Evolutionary conservation across 2,329 filamentous ascomycete genomes (phyloP).

Genomic region (Leptodontidium sp.): DNA sequence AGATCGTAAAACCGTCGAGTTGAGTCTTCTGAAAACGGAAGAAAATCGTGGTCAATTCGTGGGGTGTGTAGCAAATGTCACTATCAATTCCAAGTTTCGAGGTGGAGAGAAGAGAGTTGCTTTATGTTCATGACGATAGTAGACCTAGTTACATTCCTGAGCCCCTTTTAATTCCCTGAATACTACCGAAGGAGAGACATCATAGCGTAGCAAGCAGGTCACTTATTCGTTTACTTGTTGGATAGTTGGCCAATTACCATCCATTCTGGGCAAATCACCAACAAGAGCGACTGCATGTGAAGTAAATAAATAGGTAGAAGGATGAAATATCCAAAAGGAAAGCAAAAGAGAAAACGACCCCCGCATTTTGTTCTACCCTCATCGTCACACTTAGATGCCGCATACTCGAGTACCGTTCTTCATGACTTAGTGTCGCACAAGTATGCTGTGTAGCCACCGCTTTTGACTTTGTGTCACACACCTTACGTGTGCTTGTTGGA

Average conservation of each 20-base stretch:
- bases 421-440: background rate
- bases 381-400: background rate
- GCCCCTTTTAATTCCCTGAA: background rate
- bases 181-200: background rate
- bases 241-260: background rate
- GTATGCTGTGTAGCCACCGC: background rate
- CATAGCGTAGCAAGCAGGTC: background rate
- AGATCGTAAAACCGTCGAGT: background rate
- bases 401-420: too few species aligned
- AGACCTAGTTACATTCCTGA: constrained; percentile 12
- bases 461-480: background rate
- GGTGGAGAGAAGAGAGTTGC: background rate
- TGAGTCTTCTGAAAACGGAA: background rate
- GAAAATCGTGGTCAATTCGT: background rate
- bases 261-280: background rate
- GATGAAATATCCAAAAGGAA: background rate
- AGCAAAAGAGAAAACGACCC: background rate
- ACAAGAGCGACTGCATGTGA: constrained; percentile 1
- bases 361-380: background rate
- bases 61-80: background rate
- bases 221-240: background rate
- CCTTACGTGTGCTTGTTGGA: background rate
- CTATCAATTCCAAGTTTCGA: background rate
- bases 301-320: background rate
- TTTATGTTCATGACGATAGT: constrained; percentile 5